Percentiles rank a stretch among this genome's conserved stretches.
These are phyloP conservation scores for Colletotrichum tropicicola DNA, from an alignment of 2,329 filamentous ascomycete species.

Conservation along the genomic window DNA sequence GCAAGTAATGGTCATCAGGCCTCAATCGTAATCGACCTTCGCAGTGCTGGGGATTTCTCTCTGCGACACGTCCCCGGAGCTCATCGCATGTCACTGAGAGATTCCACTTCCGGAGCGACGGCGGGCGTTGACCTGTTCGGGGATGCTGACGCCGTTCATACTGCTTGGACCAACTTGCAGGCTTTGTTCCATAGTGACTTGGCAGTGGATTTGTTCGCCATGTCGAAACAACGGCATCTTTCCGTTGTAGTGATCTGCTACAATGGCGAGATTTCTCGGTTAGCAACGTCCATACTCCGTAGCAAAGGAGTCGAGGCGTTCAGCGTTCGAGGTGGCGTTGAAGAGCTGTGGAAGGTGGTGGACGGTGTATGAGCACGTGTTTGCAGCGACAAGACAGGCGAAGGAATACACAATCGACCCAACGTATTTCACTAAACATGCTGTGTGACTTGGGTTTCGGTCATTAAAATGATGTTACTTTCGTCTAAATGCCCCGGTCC, in stretches of 20 bases:
- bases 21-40: background rate
- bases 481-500: background rate
- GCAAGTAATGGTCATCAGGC: background rate
- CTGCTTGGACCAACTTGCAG: slow-evolving; percentile 3
- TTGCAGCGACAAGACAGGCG: no score
- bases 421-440: no score
- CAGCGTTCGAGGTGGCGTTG: slow-evolving; percentile 15
- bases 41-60: background rate
- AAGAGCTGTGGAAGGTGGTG: background rate
- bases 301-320: background rate
- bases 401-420: no score
- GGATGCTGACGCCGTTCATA: slow-evolving; percentile 11
- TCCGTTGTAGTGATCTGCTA: slow-evolving; percentile 10
- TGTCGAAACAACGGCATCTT: background rate
- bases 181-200: background rate
- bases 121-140: slow-evolving; percentile 19
- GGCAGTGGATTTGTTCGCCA: background rate
- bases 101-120: background rate
- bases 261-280: slow-evolving; percentile 8
- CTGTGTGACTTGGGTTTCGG: background rate
- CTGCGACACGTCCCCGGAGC: slow-evolving; percentile 17
- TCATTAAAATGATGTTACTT: background rate
- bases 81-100: background rate
- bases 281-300: slow-evolving; percentile 4
- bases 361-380: no score